These are phyloP conservation scores for Detonula confervacea DNA, from an alignment of 352 stramenopile species.

Conservation along the genomic window DNA sequence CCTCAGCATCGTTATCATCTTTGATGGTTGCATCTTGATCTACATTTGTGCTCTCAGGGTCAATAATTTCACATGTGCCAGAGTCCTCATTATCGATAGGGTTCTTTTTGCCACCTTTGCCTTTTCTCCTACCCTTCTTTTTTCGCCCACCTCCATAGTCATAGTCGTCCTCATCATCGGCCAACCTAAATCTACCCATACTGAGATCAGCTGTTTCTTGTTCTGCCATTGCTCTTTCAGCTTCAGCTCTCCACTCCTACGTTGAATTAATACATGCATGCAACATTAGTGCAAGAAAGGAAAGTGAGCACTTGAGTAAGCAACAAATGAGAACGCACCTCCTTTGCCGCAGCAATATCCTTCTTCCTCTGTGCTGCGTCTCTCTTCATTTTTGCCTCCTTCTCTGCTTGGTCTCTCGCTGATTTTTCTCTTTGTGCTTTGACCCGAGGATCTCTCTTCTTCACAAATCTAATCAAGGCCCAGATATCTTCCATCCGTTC, in stretches of 20 bases:
- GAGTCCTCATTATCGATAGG: constrained; percentile 15
- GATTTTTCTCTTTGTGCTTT: constrained; percentile 61
- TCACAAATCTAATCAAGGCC: constrained; percentile 85
- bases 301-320: background rate
- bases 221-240: constrained; percentile 58
- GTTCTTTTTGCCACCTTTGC: constrained; percentile 38
- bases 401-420: constrained; percentile 71
- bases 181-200: constrained; percentile 74
- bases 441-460: constrained; percentile 86
- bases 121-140: constrained; percentile 66
- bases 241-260: constrained; percentile 65
- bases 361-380: constrained; percentile 60
- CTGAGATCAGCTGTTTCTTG: constrained; percentile 74
- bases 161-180: constrained; percentile 82
- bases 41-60: background rate
- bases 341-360: constrained; percentile 57
- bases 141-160: constrained; percentile 67
- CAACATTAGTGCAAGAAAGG: background rate
- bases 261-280: background rate
- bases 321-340: constrained; percentile 55
- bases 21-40: constrained; percentile 18
- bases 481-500: constrained; percentile 85
- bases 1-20: constrained; percentile 19
- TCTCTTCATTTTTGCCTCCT: constrained; percentile 65
- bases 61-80: constrained; percentile 11